Percentiles rank a stretch among this genome's conserved stretches.
Conservation (phyloP, 75 land plant genomes). For the Picea glauca region DNA sequence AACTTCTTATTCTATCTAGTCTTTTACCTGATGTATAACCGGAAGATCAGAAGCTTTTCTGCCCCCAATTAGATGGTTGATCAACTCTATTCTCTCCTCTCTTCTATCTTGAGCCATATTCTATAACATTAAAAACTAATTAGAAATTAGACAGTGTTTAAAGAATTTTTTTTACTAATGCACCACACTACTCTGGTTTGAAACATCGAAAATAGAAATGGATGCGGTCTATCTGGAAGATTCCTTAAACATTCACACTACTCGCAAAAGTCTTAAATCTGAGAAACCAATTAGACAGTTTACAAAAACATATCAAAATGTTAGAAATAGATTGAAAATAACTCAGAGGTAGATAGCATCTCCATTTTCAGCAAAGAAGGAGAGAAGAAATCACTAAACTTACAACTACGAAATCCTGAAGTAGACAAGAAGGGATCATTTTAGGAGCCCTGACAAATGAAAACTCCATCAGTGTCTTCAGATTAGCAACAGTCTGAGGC, state of each 20-base stretch:
- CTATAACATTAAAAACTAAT: conserved; percentile 13
- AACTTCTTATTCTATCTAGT: background rate
- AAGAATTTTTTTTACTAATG: background rate
- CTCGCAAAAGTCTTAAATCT: too few relatives aligned
- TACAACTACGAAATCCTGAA: conserved; percentile 51
- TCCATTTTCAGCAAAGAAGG: background rate
- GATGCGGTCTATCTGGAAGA: too few relatives aligned
- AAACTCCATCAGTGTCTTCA: conserved; percentile 33
- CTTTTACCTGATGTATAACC: conserved; percentile 39
- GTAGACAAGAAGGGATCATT: conserved; percentile 39
- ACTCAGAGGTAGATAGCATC: background rate
- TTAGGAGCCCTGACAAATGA: conserved; percentile 29
- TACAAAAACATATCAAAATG: too few relatives aligned
- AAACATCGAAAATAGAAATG: too few relatives aligned
- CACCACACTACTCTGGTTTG: too few relatives aligned
- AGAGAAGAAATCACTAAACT: conserved; percentile 6
- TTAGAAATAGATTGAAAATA: background rate
- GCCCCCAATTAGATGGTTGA: conserved; percentile 25
- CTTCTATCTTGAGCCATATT: conserved; percentile 35
- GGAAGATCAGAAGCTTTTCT: conserved; percentile 42
- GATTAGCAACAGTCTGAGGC: conserved; percentile 46
- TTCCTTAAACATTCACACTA: too few relatives aligned
- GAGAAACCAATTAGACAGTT: background rate
- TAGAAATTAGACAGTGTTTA: background rate
- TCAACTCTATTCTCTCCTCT: conserved; percentile 37